Base-by-base conservation (phyloP, 2,329 filamentous ascomycete species). In the Penicillium griseofulvum region DNA sequence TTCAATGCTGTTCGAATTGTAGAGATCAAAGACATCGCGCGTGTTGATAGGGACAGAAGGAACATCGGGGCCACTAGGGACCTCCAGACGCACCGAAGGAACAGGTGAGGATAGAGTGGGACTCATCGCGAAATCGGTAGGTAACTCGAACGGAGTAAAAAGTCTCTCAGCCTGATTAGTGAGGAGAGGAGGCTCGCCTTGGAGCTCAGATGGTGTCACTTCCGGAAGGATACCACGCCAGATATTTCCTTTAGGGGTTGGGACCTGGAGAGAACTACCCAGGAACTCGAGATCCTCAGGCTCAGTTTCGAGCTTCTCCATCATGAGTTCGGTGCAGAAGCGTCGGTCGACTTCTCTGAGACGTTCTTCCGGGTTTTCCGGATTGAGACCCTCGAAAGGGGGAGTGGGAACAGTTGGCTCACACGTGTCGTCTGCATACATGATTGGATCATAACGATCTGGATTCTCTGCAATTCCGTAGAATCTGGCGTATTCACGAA, bases 201-300 rank as follows among this genome's bases (percentile, higher is more conserved):
- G 19, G 5, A 10, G 2, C 17, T 54, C 51, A n/a, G 37, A 36
- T 16, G 37, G 31, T 26, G 5, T 29, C 29, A 54, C 29, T 9
- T 33, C 12, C 17, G 51, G 51, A 7, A 54, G 37, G 5, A 54
- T 33, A 4, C 44, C 44, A 11, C 51, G 51, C 51, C 51, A 54
- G 14, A 49, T n/a, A 7, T 54, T 54, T 10, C 37, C n/a, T 1
- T 34, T 16, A 1, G 10, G 1, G 1, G 14, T 5, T 2, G 43
- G 24, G 1, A 26, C 22, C 5, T 33, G 12, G 8, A 49, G n/a
- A 26, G 29, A 49, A 8, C 33, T 8, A 12, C 29, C 10, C 37
- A 54, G 29, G 5, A 34, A 2, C 5, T 33, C 22, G n/a, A 49
- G 10, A 10, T 49, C 51, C 5, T 19, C 26, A 16, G 42, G 12